Evolutionary conservation across 495 filamentous ascomycete genomes (phyloP).

Genomic region (Daldinia childiae): DNA sequence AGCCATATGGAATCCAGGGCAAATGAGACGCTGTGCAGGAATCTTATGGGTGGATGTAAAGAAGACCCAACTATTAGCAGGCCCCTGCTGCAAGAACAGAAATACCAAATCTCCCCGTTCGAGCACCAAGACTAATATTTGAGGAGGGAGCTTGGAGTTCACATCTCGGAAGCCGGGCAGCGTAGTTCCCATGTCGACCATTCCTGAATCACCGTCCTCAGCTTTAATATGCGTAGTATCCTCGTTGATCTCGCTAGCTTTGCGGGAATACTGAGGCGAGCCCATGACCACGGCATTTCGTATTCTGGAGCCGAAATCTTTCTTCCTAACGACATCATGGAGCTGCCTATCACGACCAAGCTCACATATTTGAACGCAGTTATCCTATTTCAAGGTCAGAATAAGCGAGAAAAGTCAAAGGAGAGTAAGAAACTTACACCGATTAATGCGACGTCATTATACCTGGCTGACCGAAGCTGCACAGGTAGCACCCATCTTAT

Average conservation of each 20-base stretch:
- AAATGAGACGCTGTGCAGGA: constrained; percentile 55
- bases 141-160: constrained; percentile 67
- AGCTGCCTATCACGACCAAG: constrained; percentile 69
- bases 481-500: constrained; percentile 84
- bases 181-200: constrained; percentile 13
- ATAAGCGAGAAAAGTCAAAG: constrained; percentile 14
- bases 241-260: constrained; percentile 43
- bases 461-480: constrained; percentile 69
- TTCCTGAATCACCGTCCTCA: constrained; percentile 34
- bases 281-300: constrained; percentile 70
- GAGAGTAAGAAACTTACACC: constrained; percentile 63
- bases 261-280: constrained; percentile 44
- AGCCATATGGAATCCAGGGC: constrained; percentile 78
- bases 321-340: constrained; percentile 73
- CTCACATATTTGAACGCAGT: constrained; percentile 76
- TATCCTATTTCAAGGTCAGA: constrained; percentile 59
- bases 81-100: constrained; percentile 65
- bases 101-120: constrained; percentile 76
- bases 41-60: constrained; percentile 66
- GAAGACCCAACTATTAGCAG: constrained; percentile 63
- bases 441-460: constrained; percentile 92
- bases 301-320: constrained; percentile 77
- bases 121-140: constrained; percentile 78
- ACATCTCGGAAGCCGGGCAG: constrained; percentile 8
- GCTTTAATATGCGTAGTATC: constrained; percentile 45